Evolutionary conservation across 2,329 filamentous ascomycete species (phyloP), one percentile per base, ranked within the genome.

Genomic region (Dothidotthia symphoricarpi): DNA sequence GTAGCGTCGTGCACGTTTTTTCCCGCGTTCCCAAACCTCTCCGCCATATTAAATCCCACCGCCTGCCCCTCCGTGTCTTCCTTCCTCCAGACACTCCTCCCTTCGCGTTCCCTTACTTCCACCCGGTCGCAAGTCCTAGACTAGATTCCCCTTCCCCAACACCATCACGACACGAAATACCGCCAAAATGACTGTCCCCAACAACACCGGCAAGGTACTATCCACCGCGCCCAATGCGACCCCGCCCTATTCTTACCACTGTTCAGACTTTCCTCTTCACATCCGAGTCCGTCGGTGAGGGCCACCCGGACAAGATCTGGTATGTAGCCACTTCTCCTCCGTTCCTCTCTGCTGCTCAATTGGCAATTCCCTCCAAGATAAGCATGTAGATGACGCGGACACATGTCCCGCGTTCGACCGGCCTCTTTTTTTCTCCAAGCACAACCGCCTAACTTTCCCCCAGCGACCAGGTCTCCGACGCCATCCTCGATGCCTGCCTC

Each of bases 401-500:
- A n/a, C 36, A 22, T 34, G 15, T 16, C 26, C n/a, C 19, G 30
- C 41, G 42, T 16, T 36, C 42, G 5, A n/a, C 25, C 12, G 25
- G 5, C 25, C 6, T 22, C 19, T 22, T 22, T 22, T 22, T 16
- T 30, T 16, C 16, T 16, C 31, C 26, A 33, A 26, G 33, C 28
- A 16, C 30, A 28, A 24, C 31, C 36, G 13, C 31, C 47, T 57
- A 40, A 58, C 49, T 55, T 46, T 60, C 59, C 39, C 55, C 53
- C 44, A 81, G 77, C 72, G 93, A 98, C 71, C 93, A 98, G 78
- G 88, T 97, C 67, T 97, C 91, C 50, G 93, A 98, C 77, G 91
- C 93, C 63, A 82, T 98, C 66, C 90, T 98, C 77, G 93, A 98
- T 80, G 93, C 93, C 75, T 97, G 93, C 77, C 78, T 98, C 67